These are phyloP conservation scores for Trifolium fragiferum DNA, from an alignment of 306 rosid genomes.

Conservation along the genomic window DNA sequence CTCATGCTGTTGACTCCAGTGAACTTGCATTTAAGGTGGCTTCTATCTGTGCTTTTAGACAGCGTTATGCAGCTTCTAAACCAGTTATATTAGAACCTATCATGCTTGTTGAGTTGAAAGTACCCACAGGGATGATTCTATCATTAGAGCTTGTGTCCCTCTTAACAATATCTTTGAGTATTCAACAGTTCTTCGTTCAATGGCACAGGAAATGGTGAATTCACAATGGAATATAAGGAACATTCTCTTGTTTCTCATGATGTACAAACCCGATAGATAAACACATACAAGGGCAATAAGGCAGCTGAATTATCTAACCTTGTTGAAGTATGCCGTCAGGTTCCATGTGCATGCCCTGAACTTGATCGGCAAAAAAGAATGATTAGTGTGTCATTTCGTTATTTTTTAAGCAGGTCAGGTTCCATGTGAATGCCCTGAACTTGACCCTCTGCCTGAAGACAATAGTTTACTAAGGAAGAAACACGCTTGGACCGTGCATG, in stretches of 20 bases:
- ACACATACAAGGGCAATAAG: background rate
- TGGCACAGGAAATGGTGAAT: slow-evolving; percentile 66
- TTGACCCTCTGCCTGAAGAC: slow-evolving; percentile 72
- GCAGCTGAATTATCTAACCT: background rate
- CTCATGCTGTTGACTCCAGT: slow-evolving; percentile 93
- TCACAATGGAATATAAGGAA: background rate
- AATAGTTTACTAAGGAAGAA: slow-evolving; percentile 67
- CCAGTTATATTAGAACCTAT: slow-evolving; percentile 58
- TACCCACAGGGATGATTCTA: slow-evolving; percentile 92
- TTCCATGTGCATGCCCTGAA: too few relatives aligned
- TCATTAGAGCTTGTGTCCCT: slow-evolving; percentile 83
- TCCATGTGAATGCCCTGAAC: slow-evolving; percentile 95
- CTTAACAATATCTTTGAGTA: slow-evolving; percentile 90
- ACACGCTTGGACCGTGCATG: slow-evolving; percentile 44
- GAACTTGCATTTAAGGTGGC: slow-evolving; percentile 98
- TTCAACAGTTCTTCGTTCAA: slow-evolving; percentile 81
- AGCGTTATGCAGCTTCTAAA: slow-evolving; percentile 77
- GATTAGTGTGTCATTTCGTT: too few relatives aligned
- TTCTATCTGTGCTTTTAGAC: slow-evolving; percentile 88
- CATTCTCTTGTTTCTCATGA: background rate
- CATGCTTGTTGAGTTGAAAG: slow-evolving; percentile 81
- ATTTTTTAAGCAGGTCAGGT: slow-evolving; percentile 63
- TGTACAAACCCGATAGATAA: background rate
- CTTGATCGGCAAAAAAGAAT: too few relatives aligned
- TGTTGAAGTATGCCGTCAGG: background rate